These are phyloP conservation scores for Rhododendron ferrugineum DNA, from an alignment of 148 eudicot genomes.

Conservation along the genomic window DNA sequence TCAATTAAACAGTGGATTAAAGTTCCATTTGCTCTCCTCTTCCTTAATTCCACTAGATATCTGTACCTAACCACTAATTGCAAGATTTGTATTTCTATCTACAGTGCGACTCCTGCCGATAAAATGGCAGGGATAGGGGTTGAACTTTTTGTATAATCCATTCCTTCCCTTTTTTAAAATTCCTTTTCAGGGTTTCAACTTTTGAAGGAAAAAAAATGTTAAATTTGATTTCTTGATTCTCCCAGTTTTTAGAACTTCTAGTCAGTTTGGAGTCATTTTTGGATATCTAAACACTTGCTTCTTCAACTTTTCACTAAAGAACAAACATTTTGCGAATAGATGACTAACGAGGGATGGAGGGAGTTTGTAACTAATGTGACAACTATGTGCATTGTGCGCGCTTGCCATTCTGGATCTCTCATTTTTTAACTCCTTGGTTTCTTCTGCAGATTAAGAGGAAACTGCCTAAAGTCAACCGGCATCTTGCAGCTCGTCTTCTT, in stretches of 20 bases:
- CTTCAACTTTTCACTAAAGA: neutral
- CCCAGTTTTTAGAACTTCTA: neutral
- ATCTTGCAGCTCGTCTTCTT: slow-evolving; percentile 38
- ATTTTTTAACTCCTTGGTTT: neutral
- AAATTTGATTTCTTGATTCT: neutral
- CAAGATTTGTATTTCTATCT: neutral
- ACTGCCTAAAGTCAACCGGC: slow-evolving; percentile 70
- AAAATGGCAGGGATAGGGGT: neutral
- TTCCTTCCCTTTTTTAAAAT: neutral
- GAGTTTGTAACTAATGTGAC: neutral
- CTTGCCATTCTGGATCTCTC: neutral
- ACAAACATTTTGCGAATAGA: neutral
- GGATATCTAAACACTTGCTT: neutral
- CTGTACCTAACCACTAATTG: neutral
- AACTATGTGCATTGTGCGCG: neutral
- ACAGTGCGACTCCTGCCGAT: neutral
- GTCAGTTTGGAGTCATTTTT: neutral
- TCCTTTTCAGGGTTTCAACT: neutral
- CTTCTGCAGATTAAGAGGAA: slow-evolving; percentile 54
- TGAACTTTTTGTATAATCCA: neutral
- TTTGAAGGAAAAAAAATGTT: neutral
- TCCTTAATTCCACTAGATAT: neutral
- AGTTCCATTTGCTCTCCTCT: neutral
- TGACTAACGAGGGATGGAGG: neutral
- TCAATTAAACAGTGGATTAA: neutral